Evolutionary conservation across 1,284 basidiomycete genomes (phyloP).

Genomic region (Rhodotorula sp.): DNA sequence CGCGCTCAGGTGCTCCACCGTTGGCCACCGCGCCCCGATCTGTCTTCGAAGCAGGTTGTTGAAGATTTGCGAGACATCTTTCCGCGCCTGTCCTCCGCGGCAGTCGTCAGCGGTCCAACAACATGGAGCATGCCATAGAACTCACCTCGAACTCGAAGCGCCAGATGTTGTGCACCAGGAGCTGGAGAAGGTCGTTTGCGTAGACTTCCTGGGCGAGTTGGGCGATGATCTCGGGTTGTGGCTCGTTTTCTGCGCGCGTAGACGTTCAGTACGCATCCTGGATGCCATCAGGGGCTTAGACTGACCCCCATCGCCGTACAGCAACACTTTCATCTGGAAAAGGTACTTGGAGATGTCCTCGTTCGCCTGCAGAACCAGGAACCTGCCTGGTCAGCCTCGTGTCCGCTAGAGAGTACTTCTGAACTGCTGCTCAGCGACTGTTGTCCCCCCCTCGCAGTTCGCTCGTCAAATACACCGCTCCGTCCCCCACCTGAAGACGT

Average conservation of each 20-base stretch:
- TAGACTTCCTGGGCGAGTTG: conserved; percentile 96
- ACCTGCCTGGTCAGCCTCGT: not conserved
- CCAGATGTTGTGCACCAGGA: conserved; percentile 75
- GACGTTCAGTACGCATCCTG: not conserved
- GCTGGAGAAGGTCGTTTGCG: conserved; percentile 78
- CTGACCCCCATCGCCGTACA: conserved; percentile 81
- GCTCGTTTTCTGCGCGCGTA: conserved; percentile 33
- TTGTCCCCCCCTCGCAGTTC: not conserved
- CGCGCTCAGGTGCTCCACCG: conserved; percentile 85
- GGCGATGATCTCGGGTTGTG: conserved; percentile 60
- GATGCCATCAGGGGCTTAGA: no score
- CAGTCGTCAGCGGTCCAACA: not conserved
- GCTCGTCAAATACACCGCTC: not conserved
- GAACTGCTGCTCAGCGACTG: not conserved
- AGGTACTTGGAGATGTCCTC: conserved; percentile 87
- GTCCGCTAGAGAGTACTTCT: no score
- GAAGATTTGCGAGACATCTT: conserved; percentile 97
- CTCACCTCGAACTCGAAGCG: conserved; percentile 89
- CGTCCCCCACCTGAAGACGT: not conserved
- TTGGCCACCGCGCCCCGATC: conserved; percentile 88
- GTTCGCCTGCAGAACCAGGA: conserved; percentile 60
- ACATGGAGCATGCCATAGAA: no score
- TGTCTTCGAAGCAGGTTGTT: conserved; percentile 91
- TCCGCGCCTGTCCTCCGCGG: conserved; percentile 55
- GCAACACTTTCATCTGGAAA: conserved; percentile 79